Evolutionary conservation across 371 early-diverging fungal species (phyloP).

Genomic region (Umbelopsis sp.): DNA sequence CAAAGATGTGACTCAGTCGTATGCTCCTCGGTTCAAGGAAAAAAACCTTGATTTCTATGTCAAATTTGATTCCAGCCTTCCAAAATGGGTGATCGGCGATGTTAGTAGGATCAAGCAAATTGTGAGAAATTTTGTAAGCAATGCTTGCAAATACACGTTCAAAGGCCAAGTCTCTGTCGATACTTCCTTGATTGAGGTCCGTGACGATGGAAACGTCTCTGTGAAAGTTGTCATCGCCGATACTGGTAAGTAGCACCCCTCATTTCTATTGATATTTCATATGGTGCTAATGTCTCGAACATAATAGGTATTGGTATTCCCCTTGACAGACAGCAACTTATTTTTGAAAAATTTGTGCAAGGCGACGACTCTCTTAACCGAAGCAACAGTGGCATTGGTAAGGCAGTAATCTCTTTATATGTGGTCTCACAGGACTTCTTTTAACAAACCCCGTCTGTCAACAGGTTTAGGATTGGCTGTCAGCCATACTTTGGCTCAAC

Average conservation of each 20-base stretch:
- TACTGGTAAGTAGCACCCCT: not conserved
- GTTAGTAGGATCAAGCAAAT: not conserved
- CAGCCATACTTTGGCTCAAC: not conserved
- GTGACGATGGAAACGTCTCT: not conserved
- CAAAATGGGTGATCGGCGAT: slow-evolving; percentile 8
- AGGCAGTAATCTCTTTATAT: not conserved
- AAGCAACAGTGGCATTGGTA: not conserved
- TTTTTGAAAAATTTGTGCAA: slow-evolving; percentile 20
- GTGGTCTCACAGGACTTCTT: not conserved
- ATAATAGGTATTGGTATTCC: slow-evolving; percentile 13
- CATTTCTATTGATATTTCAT: too few species aligned
- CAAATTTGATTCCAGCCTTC: not conserved
- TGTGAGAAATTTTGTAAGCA: slow-evolving; percentile 6
- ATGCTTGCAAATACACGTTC: slow-evolving; percentile 7
- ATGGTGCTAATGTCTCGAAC: too few species aligned
- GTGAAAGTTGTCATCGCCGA: not conserved
- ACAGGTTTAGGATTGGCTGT: slow-evolving; percentile 11
- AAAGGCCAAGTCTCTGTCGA: not conserved
- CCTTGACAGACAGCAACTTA: slow-evolving; percentile 1
- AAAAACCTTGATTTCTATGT: slow-evolving; percentile 7
- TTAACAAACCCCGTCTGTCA: not conserved
- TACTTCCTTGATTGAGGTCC: not conserved
- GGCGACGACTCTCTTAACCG: slow-evolving; percentile 7
- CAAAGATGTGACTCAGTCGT: not conserved
- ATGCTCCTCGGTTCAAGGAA: not conserved